Evolutionary conservation across 345 rosid species (phyloP).

Genomic region (Isatis tinctoria): DNA sequence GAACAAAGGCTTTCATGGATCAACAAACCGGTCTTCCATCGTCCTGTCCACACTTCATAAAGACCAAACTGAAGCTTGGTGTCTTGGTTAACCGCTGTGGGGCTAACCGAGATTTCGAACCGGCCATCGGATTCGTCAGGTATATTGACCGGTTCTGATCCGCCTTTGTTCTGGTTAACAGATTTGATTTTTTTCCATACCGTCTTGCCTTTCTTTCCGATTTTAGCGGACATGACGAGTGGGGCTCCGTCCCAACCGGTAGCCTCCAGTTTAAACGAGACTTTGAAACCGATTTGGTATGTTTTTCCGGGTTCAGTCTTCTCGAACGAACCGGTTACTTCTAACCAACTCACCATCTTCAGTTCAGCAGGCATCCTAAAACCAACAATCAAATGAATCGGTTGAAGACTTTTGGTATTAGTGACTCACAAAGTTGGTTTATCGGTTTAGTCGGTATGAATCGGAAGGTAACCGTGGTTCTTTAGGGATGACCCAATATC

Average conservation of each 20-base stretch:
- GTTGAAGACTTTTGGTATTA: not conserved
- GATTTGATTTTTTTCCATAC: constrained; percentile 30
- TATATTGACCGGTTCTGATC: not conserved
- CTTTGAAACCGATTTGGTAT: constrained; percentile 34
- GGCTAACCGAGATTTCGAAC: constrained; percentile 9
- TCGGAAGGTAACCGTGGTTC: constrained; percentile 17
- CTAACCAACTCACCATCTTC: constrained; percentile 55
- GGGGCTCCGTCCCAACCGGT: constrained; percentile 49
- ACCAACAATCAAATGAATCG: not conserved
- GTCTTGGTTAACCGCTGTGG: not conserved
- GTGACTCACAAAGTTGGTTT: not conserved
- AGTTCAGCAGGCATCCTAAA: constrained; percentile 38
- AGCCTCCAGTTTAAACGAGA: constrained; percentile 34
- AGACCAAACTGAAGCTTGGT: constrained; percentile 49
- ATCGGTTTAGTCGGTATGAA: not conserved
- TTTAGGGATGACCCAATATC: constrained; percentile 30
- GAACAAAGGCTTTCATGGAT: constrained; percentile 42
- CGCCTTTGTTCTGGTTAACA: constrained; percentile 16
- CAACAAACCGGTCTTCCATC: constrained; percentile 57
- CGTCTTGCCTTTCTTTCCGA: constrained; percentile 45
- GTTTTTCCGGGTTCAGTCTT: not conserved
- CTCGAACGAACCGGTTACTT: constrained; percentile 34
- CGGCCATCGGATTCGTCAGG: not conserved
- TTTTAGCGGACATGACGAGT: constrained; percentile 54
- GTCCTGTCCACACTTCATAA: constrained; percentile 68